Conservation (phyloP, 1,284 basidiomycete species). For the Inonotus hispidus region DNA sequence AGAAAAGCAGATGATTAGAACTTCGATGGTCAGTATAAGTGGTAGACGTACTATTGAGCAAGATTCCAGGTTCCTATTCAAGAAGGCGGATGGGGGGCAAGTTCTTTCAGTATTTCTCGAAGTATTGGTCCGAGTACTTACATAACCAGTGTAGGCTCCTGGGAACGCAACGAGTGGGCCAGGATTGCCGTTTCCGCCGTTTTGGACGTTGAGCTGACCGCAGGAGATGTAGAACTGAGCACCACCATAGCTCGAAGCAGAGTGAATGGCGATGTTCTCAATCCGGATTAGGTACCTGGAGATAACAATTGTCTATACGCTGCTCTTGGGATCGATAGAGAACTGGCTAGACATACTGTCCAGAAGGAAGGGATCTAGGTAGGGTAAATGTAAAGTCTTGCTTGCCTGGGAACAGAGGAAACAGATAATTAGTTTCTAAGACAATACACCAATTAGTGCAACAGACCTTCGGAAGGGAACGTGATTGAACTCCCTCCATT, state of each 20-base stretch:
- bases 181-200: conserved; percentile 32
- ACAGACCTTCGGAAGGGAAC: conserved; percentile 22
- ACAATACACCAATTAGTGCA: neutral
- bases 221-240: conserved; percentile 28
- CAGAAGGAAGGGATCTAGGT: conserved; percentile 26
- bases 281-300: conserved; percentile 29
- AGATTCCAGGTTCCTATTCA: conserved; percentile 15
- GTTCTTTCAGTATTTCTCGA: too few relatives aligned
- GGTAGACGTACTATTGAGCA: conserved; percentile 12
- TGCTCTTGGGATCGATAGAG: neutral
- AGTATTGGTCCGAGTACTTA: conserved; percentile 1
- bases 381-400: conserved; percentile 26
- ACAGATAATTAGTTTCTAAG: neutral
- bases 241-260: conserved; percentile 17
- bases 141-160: conserved; percentile 32
- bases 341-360: conserved; percentile 23
- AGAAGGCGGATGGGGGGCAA: too few relatives aligned
- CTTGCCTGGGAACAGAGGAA: conserved; percentile 17
- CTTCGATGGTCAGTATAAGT: neutral
- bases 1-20: neutral
- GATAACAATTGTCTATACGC: neutral
- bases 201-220: conserved; percentile 31
- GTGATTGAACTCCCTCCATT: conserved; percentile 21
- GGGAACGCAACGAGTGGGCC: conserved; percentile 32
- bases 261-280: conserved; percentile 28